Evolutionary conservation across 2,329 filamentous ascomycete genomes (phyloP).

Genomic region (Bipolaris cookei): DNA sequence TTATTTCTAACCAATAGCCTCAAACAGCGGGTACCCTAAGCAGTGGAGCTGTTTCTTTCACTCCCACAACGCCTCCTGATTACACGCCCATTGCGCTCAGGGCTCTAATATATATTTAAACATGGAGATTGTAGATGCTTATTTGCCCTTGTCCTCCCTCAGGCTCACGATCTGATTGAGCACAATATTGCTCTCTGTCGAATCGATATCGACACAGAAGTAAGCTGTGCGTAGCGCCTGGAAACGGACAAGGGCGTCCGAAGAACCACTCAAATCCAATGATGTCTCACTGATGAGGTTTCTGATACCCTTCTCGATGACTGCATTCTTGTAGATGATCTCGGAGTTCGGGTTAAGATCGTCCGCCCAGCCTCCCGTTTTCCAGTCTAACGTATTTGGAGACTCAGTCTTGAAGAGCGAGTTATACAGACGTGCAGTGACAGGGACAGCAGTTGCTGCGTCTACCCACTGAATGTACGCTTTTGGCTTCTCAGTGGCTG

Average conservation of each 20-base stretch:
- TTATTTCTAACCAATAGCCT: not conserved
- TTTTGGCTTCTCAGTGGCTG: conserved; percentile 71
- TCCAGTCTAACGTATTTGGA: conserved; percentile 71
- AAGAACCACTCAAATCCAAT: conserved; percentile 40
- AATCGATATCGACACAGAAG: conserved; percentile 81
- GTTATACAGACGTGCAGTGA: conserved; percentile 76
- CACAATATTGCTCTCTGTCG: conserved; percentile 72
- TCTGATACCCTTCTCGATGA: conserved; percentile 83
- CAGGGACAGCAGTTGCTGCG: conserved; percentile 65
- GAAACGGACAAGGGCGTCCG: conserved; percentile 71
- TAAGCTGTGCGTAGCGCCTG: conserved; percentile 90
- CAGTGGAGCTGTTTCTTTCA: not conserved
- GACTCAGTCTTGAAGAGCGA: conserved; percentile 86
- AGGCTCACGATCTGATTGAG: conserved; percentile 90
- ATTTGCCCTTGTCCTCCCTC: conserved; percentile 72
- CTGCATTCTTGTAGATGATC: conserved; percentile 75
- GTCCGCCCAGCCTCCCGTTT: conserved; percentile 78
- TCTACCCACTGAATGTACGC: conserved; percentile 86
- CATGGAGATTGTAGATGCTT: not conserved
- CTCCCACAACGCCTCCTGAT: not conserved
- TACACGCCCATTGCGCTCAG: not conserved
- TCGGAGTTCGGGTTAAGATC: conserved; percentile 87
- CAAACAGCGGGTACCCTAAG: not conserved
- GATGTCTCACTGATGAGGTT: conserved; percentile 71
- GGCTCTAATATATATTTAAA: not conserved